Evolutionary conservation across 768 basidiomycete species (phyloP).

Genomic region (Naganishia kalamii): DNA sequence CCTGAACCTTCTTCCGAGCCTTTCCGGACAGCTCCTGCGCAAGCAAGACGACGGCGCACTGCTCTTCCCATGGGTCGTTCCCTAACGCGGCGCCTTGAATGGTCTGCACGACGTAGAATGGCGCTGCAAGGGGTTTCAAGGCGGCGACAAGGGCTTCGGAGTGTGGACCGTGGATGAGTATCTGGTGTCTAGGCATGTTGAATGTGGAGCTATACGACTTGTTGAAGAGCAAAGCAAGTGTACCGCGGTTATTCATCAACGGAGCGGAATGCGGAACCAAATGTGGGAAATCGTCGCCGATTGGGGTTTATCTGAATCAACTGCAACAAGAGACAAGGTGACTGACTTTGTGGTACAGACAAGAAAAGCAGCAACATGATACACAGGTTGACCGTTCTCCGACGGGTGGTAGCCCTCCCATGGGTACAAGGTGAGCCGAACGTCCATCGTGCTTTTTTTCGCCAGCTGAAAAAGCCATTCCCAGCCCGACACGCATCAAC

Average conservation of each 20-base stretch:
- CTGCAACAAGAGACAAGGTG: not conserved
- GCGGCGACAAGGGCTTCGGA: not conserved
- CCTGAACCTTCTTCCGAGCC: not conserved
- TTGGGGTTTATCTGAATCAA: too few relatives aligned
- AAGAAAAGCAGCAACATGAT: too few relatives aligned
- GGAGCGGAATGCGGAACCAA: not conserved
- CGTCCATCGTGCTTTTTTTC: not conserved
- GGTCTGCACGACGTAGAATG: conserved; percentile 7
- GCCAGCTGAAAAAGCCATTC: too few relatives aligned
- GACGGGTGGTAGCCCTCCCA: not conserved
- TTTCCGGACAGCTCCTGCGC: not conserved
- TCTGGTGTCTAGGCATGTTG: conserved; percentile 2
- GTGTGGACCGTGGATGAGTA: not conserved
- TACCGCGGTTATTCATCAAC: too few relatives aligned
- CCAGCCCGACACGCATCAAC: conserved; percentile 55
- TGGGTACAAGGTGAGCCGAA: not conserved
- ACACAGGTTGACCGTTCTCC: too few relatives aligned
- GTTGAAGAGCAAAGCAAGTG: too few relatives aligned
- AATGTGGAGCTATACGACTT: not conserved
- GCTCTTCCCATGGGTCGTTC: conserved; percentile 3
- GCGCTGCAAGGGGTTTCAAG: not conserved
- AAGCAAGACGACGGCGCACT: not conserved
- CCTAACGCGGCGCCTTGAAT: not conserved
- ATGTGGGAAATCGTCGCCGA: not conserved
- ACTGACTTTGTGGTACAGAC: too few relatives aligned